Evolutionary conservation across 768 basidiomycete genomes (phyloP).

Genomic region (Agaricus blazei): DNA sequence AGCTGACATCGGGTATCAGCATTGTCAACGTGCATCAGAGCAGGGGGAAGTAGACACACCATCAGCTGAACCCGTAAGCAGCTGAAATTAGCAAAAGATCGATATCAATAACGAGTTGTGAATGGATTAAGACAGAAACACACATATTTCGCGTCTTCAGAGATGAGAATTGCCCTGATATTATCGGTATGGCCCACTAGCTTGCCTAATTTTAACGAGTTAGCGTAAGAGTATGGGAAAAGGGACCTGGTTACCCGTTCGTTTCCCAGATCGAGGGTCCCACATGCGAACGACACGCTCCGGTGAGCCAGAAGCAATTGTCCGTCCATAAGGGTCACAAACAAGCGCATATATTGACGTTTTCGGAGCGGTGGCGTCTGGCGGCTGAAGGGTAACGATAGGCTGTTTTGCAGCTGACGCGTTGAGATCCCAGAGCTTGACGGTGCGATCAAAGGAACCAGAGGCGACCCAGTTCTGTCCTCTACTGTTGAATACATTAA

Average conservation of each 20-base stretch:
- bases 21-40: constrained; percentile 2
- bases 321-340: constrained; percentile 71
- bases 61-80: constrained; percentile 84
- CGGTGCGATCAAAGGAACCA: constrained; percentile 90
- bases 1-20: constrained; percentile 26
- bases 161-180: constrained; percentile 83
- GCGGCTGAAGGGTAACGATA: constrained; percentile 60
- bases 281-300: constrained; percentile 88
- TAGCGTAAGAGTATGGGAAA: background rate
- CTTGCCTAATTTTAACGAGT: constrained; percentile 42
- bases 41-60: constrained; percentile 25
- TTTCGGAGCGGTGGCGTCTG: constrained; percentile 63
- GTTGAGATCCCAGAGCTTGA: constrained; percentile 90
- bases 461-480: constrained; percentile 87
- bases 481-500: constrained; percentile 40
- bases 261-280: constrained; percentile 86
- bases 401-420: constrained; percentile 40
- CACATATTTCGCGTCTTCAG: constrained; percentile 89
- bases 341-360: constrained; percentile 76
- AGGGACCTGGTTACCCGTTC: constrained; percentile 36
- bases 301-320: constrained; percentile 86
- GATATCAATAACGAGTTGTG: background rate
- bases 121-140: constrained; percentile 22
- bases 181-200: constrained; percentile 98
- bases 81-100: constrained; percentile 28